Evolutionary conservation across 108 stramenopile species (phyloP).

Genomic region (Skeletonema tropicum): DNA sequence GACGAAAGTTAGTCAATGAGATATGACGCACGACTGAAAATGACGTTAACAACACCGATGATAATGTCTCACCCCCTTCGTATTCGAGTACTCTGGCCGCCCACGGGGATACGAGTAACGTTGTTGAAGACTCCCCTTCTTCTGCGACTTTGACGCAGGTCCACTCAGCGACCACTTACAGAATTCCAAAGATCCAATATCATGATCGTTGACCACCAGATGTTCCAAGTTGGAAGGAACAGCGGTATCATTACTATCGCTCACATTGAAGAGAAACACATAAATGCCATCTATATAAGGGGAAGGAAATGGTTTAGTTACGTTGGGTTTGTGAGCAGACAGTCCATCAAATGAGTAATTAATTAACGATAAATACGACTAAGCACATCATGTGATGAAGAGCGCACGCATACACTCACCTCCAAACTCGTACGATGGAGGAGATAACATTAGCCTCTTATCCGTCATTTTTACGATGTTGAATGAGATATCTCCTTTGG

Average conservation of each 20-base stretch:
- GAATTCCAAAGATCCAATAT: slow-evolving; percentile 24
- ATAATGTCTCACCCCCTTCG: slow-evolving; percentile 71
- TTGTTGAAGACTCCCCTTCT: slow-evolving; percentile 57
- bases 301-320: slow-evolving; percentile 3
- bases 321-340: background rate
- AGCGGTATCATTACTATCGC: slow-evolving; percentile 2
- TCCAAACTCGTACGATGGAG: slow-evolving; percentile 71
- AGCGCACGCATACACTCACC: slow-evolving; percentile 44
- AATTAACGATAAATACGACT: slow-evolving; percentile 4
- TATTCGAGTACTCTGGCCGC: slow-evolving; percentile 51
- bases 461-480: slow-evolving; percentile 64
- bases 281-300: slow-evolving; percentile 78
- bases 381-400: slow-evolving; percentile 12
- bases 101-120: slow-evolving; percentile 85
- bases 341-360: background rate
- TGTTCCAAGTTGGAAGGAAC: slow-evolving; percentile 55
- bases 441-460: slow-evolving; percentile 65
- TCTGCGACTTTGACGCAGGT: slow-evolving; percentile 62
- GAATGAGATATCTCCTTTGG: slow-evolving; percentile 62
- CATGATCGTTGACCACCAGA: slow-evolving; percentile 37
- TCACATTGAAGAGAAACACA: slow-evolving; percentile 60
- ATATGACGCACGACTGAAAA: background rate
- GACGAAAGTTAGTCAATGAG: background rate
- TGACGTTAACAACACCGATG: slow-evolving; percentile 28
- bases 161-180: slow-evolving; percentile 75